These are phyloP conservation scores for Trypanosoma melophagium DNA, from an alignment of 208 protist species.

Conservation along the genomic window DNA sequence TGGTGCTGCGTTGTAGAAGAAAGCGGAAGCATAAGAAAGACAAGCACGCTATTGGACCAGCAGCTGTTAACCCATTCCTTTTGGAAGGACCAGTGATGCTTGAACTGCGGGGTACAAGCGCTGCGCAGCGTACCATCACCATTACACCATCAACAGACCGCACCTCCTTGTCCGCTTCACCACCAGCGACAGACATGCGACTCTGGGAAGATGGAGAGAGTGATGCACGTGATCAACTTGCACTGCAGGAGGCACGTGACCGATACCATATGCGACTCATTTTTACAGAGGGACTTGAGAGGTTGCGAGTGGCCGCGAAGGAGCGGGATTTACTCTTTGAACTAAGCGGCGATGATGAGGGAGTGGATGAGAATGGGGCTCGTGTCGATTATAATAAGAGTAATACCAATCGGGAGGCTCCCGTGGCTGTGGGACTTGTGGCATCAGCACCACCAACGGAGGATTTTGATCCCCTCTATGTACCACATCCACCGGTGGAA, in stretches of 20 bases:
- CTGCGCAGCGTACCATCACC: constrained; percentile 2
- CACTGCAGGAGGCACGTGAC: constrained; percentile 62
- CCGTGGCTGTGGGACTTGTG: no score
- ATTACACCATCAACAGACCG: background rate
- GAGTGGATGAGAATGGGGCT: background rate
- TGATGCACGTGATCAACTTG: constrained; percentile 57
- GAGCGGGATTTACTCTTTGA: constrained; percentile 40
- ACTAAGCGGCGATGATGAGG: constrained; percentile 24
- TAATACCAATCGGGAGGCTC: background rate
- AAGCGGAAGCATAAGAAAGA: no score
- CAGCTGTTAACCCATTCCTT: no score
- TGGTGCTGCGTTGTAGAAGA: no score
- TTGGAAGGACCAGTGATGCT: no score
- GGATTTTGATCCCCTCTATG: background rate
- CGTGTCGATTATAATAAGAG: background rate
- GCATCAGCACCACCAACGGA: constrained; percentile 1
- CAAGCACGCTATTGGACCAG: no score
- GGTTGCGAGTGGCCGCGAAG: constrained; percentile 44
- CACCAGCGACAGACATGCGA: no score
- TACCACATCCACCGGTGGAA: background rate
- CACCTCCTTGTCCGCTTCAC: no score
- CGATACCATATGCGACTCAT: constrained; percentile 60
- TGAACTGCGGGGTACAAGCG: no score
- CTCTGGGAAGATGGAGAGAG: constrained; percentile 48
- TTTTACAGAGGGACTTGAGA: constrained; percentile 47